Conservation (phyloP, 495 filamentous ascomycete genomes). For the Mytilinidion resinicola region DNA sequence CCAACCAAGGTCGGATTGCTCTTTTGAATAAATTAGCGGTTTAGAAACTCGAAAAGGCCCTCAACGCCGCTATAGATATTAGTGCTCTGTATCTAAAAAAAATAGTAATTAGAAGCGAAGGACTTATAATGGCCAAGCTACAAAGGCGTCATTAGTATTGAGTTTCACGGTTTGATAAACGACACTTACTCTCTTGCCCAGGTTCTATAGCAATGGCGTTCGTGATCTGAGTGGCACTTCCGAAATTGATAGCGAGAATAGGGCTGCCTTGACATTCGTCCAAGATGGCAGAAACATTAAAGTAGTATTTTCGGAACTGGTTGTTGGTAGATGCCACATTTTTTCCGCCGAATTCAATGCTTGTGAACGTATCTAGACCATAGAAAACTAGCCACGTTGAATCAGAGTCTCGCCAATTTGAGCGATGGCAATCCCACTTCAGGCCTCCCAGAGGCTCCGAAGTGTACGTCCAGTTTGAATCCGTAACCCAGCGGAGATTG, state of each 20-base stretch:
- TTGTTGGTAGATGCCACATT: slow-evolving; percentile 59
- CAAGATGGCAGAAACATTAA: slow-evolving; percentile 53
- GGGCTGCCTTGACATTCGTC: slow-evolving; percentile 40
- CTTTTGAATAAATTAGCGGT: slow-evolving; percentile 59
- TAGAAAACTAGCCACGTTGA: slow-evolving; percentile 46
- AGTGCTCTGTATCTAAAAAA: no score
- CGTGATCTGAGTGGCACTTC: slow-evolving; percentile 49
- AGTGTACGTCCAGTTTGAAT: slow-evolving; percentile 59
- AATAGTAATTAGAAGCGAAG: no score
- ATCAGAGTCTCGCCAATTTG: slow-evolving; percentile 17
- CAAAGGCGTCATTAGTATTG: not conserved
- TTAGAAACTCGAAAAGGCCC: slow-evolving; percentile 46
- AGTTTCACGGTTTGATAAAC: not conserved
- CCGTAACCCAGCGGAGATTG: slow-evolving; percentile 54
- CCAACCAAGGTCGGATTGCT: slow-evolving; percentile 67
- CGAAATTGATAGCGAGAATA: slow-evolving; percentile 48
- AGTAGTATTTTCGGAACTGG: slow-evolving; percentile 65
- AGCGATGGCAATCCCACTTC: slow-evolving; percentile 29
- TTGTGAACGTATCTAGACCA: slow-evolving; percentile 61
- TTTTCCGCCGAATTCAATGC: slow-evolving; percentile 54
- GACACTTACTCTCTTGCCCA: slow-evolving; percentile 43
- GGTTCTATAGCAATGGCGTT: slow-evolving; percentile 50
- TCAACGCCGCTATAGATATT: slow-evolving; percentile 27
- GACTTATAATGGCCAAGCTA: not conserved
- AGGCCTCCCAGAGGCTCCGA: slow-evolving; percentile 45